These are phyloP conservation scores for Mycena capillaripes DNA, from an alignment of 768 basidiomycete species.

Conservation along the genomic window DNA sequence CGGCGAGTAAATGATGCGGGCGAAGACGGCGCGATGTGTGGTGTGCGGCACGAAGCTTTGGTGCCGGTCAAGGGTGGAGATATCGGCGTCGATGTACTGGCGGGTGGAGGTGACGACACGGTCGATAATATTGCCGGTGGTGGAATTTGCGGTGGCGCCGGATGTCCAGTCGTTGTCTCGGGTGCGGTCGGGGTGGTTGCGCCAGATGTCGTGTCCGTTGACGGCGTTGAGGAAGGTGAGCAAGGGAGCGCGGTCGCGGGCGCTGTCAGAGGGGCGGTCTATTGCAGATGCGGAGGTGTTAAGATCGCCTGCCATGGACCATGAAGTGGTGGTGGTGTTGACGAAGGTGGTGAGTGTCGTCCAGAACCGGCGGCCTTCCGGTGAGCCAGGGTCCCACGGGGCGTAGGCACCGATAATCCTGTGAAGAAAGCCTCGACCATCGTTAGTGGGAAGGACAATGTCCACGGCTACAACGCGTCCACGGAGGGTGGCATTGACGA, in stretches of 20 bases:
- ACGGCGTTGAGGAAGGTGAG: not conserved
- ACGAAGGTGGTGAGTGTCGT: slow-evolving; percentile 11
- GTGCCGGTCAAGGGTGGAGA: not conserved
- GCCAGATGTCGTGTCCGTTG: not conserved
- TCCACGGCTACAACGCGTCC: slow-evolving; percentile 41
- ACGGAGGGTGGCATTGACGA: slow-evolving; percentile 22
- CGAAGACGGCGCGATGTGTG: not conserved
- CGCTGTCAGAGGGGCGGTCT: not conserved
- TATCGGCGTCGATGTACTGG: not conserved
- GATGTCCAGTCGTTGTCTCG: slow-evolving; percentile 5
- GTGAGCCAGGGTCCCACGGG: slow-evolving; percentile 43
- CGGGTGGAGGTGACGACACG: slow-evolving; percentile 30
- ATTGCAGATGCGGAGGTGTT: slow-evolving; percentile 31
- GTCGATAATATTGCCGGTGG: slow-evolving; percentile 41
- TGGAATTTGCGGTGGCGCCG: not conserved
- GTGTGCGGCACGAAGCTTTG: slow-evolving; percentile 9
- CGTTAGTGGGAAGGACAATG: slow-evolving; percentile 34
- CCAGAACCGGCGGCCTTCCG: slow-evolving; percentile 34
- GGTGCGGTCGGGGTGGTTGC: not conserved
- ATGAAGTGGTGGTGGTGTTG: not conserved
- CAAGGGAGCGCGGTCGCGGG: not conserved
- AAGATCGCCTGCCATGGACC: slow-evolving; percentile 33
- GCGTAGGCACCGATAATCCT: slow-evolving; percentile 44
- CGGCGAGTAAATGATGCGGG: not conserved
- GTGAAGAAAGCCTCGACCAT: slow-evolving; percentile 35